Evolutionary conservation across 495 filamentous ascomycete genomes (phyloP).

Genomic region (Daldinia vernicosa): DNA sequence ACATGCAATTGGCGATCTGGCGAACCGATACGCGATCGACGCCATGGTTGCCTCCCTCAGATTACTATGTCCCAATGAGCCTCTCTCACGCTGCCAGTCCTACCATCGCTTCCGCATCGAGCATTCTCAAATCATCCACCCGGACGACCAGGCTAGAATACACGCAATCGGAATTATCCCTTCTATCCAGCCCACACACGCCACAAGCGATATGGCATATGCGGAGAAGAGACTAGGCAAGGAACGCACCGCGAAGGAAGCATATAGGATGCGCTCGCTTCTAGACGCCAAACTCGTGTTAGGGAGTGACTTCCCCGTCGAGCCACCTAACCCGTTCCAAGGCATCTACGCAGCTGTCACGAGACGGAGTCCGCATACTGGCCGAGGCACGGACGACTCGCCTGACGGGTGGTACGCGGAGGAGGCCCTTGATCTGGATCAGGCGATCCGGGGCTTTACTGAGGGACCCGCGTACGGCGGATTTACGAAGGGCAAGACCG

Average conservation of each 20-base stretch:
- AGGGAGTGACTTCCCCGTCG: constrained; percentile 73
- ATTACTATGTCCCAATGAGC: constrained; percentile 54
- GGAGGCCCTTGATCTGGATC: constrained; percentile 60
- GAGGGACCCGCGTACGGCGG: constrained; percentile 54
- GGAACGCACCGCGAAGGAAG: constrained; percentile 56
- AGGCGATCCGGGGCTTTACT: constrained; percentile 68
- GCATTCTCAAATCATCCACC: constrained; percentile 71
- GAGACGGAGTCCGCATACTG: constrained; percentile 61
- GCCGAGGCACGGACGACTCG: constrained; percentile 53
- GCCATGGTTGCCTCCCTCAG: constrained; percentile 59
- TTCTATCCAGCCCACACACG: constrained; percentile 74
- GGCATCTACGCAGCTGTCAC: constrained; percentile 71
- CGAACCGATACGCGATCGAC: constrained; percentile 66
- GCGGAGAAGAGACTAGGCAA: constrained; percentile 63
- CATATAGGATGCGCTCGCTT: constrained; percentile 67
- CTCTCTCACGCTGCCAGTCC: constrained; percentile 54
- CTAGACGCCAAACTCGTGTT: constrained; percentile 58
- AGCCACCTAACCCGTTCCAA: constrained; percentile 66
- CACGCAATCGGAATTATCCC: constrained; percentile 65
- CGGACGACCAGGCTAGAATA: constrained; percentile 66
- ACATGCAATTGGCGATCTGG: constrained; percentile 72
- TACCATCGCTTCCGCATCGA: constrained; percentile 68
- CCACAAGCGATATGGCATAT: constrained; percentile 70
- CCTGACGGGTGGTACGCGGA: constrained; percentile 61
- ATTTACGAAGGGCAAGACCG: constrained; percentile 61